Evolutionary conservation across 2,329 filamentous ascomycete genomes (phyloP), one percentile per base, ranked within the genome.

Genomic region (Eutypella sp.): DNA sequence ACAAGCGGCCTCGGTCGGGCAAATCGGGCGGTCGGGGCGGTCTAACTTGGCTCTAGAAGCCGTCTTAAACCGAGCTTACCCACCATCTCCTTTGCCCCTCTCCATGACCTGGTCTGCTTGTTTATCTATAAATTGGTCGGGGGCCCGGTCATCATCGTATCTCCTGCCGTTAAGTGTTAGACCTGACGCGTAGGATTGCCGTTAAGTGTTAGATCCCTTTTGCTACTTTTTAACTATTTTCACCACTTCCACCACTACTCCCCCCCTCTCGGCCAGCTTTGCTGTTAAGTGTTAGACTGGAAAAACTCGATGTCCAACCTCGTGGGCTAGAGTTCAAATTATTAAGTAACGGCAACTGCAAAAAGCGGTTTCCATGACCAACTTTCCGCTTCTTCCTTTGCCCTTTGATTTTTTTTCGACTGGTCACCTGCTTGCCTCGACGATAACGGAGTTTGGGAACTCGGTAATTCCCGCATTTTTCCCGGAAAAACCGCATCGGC

Each of bases 111-210:
- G 25, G 8, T 13, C 25, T 29, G 25, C 25, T 13, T 13, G 25
- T 7, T 33, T 33, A 33, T 15, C 29, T n/a, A 33, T n/a, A 11
- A n/a, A 11, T n/a, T 33, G 29, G 19, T 39, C 19, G 4, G 36
- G n/a, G 22, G 9, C 18, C 15, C 10, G 6, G n/a, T n/a, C 19
- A 15, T 16, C 15, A 39, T 39, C 20, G 22, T 39, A 39, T 39
- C 36, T 39, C 36, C 36, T 39, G 36, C 36, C 36, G 20, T 39
- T 39, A 39, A 39, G 36, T 39, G 36, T 39, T 39, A 39, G 36
- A 39, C 7, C 13, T n/a, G 29, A 15, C 29, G 29, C 29, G 29
- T 33, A 15, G 5, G 29, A 33, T 15, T 33, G 29, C 29, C 29
- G 29, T 33, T 33, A 33, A 33, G 29, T 33, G 29, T 33, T 33